Percentiles rank a stretch among this genome's conserved stretches.
These are phyloP conservation scores for Aureobasidium sp. DNA, from an alignment of 2,329 filamentous ascomycete genomes.

Conservation along the genomic window DNA sequence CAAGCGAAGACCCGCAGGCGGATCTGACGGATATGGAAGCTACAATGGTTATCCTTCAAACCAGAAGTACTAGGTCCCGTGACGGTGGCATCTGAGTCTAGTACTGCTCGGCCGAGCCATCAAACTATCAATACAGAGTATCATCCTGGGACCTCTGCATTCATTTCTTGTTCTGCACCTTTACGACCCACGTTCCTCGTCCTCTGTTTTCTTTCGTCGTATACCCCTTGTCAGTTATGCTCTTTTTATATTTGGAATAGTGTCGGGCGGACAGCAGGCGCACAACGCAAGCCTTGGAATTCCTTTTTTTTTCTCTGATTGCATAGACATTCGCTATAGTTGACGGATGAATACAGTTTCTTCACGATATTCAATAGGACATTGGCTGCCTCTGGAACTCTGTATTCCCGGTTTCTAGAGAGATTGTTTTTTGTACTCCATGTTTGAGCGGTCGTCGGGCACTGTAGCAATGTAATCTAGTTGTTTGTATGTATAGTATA, in stretches of 20 bases:
- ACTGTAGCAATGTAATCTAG: too few species aligned
- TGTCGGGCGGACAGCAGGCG: background rate
- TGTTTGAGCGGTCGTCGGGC: too few species aligned
- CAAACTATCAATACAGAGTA: too few species aligned
- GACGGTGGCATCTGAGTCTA: too few species aligned
- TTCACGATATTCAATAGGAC: background rate
- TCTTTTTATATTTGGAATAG: background rate
- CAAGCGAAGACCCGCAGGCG: background rate
- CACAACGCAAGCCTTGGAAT: background rate
- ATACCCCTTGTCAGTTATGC: background rate
- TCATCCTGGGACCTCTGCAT: too few species aligned
- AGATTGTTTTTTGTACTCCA: too few species aligned
- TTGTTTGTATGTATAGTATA: background rate
- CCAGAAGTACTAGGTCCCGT: background rate
- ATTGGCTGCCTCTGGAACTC: background rate
- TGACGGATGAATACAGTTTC: background rate
- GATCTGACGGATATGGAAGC: constrained; percentile 10
- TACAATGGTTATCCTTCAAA: background rate
- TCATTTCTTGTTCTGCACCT: too few species aligned
- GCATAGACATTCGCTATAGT: background rate
- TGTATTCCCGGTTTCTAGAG: background rate
- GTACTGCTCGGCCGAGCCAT: too few species aligned
- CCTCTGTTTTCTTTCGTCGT: background rate
- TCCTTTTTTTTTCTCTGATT: background rate
- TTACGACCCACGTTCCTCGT: background rate